Evolutionary conservation across 176 grass and related monocot genomes (phyloP).

Genomic region (Eremochloa ophiuroides): DNA sequence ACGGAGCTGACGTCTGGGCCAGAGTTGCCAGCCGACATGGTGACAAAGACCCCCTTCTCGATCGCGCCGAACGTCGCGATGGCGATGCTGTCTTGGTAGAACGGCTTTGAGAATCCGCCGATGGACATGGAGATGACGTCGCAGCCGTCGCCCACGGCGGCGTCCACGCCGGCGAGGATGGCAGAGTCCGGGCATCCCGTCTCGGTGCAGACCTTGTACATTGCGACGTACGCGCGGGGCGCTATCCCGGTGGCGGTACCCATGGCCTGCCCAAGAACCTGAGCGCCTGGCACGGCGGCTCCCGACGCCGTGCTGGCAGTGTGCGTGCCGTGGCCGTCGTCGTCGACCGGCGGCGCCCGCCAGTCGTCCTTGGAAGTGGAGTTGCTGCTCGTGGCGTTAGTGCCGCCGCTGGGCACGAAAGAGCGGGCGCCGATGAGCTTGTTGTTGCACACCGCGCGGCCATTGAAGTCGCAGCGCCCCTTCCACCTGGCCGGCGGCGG

Average conservation of each 20-base stretch:
- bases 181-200: background rate
- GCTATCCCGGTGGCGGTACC: constrained; percentile 39
- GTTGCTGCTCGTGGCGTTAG: background rate
- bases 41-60: constrained; percentile 54
- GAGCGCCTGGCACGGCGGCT: constrained; percentile 21
- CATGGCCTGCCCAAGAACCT: constrained; percentile 25
- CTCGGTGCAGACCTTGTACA: constrained; percentile 44
- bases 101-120: background rate
- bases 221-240: constrained; percentile 37
- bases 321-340: constrained; percentile 49
- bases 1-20: constrained; percentile 17
- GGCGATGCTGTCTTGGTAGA: constrained; percentile 19
- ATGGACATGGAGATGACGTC: constrained; percentile 47
- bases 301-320: constrained; percentile 51
- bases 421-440: constrained; percentile 56
- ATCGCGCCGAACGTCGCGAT: constrained; percentile 34
- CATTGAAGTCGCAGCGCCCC: constrained; percentile 70
- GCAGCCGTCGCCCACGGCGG: constrained; percentile 35
- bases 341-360: background rate
- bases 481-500: constrained; percentile 58
- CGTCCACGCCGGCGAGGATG: constrained; percentile 42
- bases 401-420: background rate
- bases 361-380: background rate
- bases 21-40: constrained; percentile 33
- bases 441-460: constrained; percentile 42